A percentile compares a stretch with the other conserved stretches of the same genome.
phyloP scores from a whole-genome alignment of 2,329 filamentous ascomycete genomes.

The Trichoderma koningii region DNA sequence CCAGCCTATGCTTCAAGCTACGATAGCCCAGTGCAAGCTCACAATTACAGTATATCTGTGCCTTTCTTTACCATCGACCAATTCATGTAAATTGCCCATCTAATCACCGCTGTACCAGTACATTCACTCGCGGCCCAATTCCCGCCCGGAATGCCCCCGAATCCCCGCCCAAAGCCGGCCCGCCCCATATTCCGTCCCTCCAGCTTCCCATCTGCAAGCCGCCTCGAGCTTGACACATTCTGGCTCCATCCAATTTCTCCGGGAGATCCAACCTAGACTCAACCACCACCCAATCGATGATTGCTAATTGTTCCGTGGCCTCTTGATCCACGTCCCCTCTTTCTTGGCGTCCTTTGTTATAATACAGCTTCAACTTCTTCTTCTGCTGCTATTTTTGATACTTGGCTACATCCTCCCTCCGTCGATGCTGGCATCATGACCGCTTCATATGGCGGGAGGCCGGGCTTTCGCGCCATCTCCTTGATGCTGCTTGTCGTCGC shows the following conservation, averaged over 20 bases:
- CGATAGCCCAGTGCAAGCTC: too few relatives aligned
- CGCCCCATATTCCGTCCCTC: background rate
- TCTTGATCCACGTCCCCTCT: constrained; percentile 24
- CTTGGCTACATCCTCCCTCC: background rate
- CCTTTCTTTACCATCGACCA: too few relatives aligned
- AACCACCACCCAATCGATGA: background rate
- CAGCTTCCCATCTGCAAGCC: background rate
- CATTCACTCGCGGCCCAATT: background rate
- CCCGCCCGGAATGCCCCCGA: background rate
- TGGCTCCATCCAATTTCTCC: background rate
- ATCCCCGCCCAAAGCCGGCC: background rate
- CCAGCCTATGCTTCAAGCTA: too few relatives aligned
- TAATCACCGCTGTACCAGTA: too few relatives aligned
- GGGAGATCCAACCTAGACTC: background rate
- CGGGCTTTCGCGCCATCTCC: constrained; percentile 38
- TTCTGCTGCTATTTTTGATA: background rate
- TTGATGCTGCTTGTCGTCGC: constrained; percentile 42
- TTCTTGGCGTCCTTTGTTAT: background rate
- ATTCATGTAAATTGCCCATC: too few relatives aligned
- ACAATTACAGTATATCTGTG: too few relatives aligned
- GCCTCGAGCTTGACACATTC: background rate
- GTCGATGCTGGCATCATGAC: constrained; percentile 40
- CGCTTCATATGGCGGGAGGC: constrained; percentile 38
- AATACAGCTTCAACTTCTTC: background rate
- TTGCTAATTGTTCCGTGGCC: constrained; percentile 13